Evolutionary conservation across 805 yeast species (phyloP).

Genomic region (Kazachstania martiniae): DNA sequence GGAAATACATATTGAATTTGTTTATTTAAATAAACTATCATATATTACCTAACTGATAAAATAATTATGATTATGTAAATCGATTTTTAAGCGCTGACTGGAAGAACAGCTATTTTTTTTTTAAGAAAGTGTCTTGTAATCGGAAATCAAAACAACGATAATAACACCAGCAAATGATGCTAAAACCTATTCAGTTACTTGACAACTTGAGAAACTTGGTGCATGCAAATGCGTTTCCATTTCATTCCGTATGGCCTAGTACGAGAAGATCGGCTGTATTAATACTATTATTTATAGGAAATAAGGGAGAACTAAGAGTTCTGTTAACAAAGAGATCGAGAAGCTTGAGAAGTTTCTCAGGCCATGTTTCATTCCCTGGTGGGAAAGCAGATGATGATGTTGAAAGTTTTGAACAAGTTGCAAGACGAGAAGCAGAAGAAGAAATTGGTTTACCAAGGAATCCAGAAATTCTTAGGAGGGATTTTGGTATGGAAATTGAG

Average conservation of each 20-base stretch:
- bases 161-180: no score
- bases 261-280: slow-evolving; percentile 71
- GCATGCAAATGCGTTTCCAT: slow-evolving; percentile 12
- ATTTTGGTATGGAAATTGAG: slow-evolving; percentile 49
- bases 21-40: no score
- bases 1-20: no score
- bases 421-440: slow-evolving; percentile 77
- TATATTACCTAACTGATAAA: no score
- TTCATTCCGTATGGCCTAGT: slow-evolving; percentile 57
- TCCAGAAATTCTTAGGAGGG: slow-evolving; percentile 32
- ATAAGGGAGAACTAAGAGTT: slow-evolving; percentile 65
- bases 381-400: slow-evolving; percentile 71
- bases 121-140: no score
- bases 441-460: slow-evolving; percentile 65
- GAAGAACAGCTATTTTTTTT: no score
- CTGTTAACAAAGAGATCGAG: slow-evolving; percentile 70
- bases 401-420: slow-evolving; percentile 59
- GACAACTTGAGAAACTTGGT: slow-evolving; percentile 13
- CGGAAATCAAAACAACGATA: no score
- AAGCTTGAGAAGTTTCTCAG: slow-evolving; percentile 62
- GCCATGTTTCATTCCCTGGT: slow-evolving; percentile 89
- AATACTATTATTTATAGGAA: slow-evolving; percentile 60
- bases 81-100: no score
- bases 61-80: no score
- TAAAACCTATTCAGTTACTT: slow-evolving; percentile 11